A percentile compares a stretch with the other conserved stretches of the same genome.
Conservation (phyloP, 2,329 filamentous ascomycete genomes). For the Fusarium cicatricum region DNA sequence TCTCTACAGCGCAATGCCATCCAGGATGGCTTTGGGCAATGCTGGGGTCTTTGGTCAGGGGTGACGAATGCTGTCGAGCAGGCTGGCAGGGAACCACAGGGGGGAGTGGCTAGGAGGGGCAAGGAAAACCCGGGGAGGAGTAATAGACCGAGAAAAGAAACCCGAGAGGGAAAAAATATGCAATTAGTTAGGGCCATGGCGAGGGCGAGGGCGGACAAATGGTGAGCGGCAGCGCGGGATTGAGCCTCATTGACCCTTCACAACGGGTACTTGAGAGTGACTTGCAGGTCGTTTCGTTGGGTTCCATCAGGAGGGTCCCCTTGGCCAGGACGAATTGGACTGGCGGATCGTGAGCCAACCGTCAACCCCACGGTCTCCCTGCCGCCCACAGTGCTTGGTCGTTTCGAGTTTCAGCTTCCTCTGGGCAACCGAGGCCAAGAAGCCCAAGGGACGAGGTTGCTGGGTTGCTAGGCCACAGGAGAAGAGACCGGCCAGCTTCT, state of each 20-base stretch:
- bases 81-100: too few relatives aligned
- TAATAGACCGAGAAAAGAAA: slow-evolving; percentile 24
- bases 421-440: slow-evolving; percentile 1
- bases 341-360: slow-evolving; percentile 41
- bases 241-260: slow-evolving; percentile 21
- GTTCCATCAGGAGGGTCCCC: too few relatives aligned
- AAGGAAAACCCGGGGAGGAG: not conserved
- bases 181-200: slow-evolving; percentile 34
- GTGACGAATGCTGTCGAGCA: slow-evolving; percentile 2
- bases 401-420: slow-evolving; percentile 29
- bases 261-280: slow-evolving; percentile 25
- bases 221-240: slow-evolving; percentile 16
- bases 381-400: slow-evolving; percentile 26
- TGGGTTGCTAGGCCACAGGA: too few relatives aligned
- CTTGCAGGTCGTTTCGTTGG: slow-evolving; percentile 2
- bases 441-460: not conserved
- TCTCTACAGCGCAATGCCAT: slow-evolving; percentile 28
- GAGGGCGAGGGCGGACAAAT: not conserved
- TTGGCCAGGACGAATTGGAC: too few relatives aligned
- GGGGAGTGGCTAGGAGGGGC: too few relatives aligned
- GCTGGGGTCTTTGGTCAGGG: slow-evolving; percentile 22
- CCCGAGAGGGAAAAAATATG: slow-evolving; percentile 18
- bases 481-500: too few relatives aligned
- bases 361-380: slow-evolving; percentile 40
- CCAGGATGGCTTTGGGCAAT: slow-evolving; percentile 35